A percentile compares a stretch with the other conserved stretches of the same genome.
Evolutionary conservation across 1,284 basidiomycete genomes (phyloP).

Genomic region (Melampsora medusae): DNA sequence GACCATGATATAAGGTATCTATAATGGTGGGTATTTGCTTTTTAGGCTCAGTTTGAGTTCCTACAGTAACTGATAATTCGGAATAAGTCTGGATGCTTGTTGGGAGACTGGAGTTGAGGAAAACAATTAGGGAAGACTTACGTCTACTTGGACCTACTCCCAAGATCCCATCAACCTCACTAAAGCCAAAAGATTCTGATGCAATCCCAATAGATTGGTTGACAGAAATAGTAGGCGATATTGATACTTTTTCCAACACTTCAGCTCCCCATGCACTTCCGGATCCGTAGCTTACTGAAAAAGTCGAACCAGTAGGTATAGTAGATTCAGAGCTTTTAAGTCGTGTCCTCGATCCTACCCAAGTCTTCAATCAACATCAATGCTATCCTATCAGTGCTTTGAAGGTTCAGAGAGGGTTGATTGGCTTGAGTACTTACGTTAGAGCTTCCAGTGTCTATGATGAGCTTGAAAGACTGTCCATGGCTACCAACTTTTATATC

Average conservation of each 20-base stretch:
- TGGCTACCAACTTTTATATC: not conserved
- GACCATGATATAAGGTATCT: slow-evolving; percentile 5
- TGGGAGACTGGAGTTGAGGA: slow-evolving; percentile 2
- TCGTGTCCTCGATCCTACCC: not conserved
- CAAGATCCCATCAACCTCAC: slow-evolving; percentile 64
- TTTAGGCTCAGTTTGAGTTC: not conserved
- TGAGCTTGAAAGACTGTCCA: not conserved
- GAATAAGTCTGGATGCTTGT: slow-evolving; percentile 49
- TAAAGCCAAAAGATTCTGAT: slow-evolving; percentile 57
- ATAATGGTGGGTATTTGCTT: not conserved
- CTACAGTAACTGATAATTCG: slow-evolving; percentile 54
- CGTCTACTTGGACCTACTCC: slow-evolving; percentile 63
- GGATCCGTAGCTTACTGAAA: not conserved
- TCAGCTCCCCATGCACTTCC: slow-evolving; percentile 4
- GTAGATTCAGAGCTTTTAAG: not conserved
- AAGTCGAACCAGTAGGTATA: not conserved
- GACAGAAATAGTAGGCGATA: not conserved
- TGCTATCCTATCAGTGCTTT: too few species aligned
- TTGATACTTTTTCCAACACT: not conserved
- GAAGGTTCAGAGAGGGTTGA: too few species aligned
- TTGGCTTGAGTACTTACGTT: not conserved
- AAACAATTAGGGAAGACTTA: slow-evolving; percentile 51
- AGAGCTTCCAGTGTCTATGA: slow-evolving; percentile 4
- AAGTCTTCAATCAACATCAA: not conserved
- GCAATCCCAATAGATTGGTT: slow-evolving; percentile 63